These are phyloP conservation scores for Dipodascus geniculatus DNA, from an alignment of 805 yeast genomes.

Conservation along the genomic window DNA sequence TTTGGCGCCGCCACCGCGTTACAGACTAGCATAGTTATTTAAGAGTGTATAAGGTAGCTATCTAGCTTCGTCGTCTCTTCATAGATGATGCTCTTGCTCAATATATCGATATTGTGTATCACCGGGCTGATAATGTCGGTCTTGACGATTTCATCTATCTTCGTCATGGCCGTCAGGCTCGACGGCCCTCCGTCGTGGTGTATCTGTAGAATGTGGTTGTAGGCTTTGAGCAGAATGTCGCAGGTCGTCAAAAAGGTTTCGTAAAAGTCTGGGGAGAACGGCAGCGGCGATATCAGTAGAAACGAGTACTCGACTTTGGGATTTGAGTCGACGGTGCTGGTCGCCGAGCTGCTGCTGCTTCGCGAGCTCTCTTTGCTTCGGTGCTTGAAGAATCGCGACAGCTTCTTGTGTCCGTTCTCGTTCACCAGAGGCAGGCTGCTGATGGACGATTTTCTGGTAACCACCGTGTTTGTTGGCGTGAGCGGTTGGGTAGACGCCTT, in stretches of 20 bases:
- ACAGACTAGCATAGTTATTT: slow-evolving; percentile 2
- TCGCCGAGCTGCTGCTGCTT: neutral
- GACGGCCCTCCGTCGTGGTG: slow-evolving; percentile 4
- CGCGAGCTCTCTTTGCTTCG: neutral
- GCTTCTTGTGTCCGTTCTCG: neutral
- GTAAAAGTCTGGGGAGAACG: slow-evolving; percentile 19
- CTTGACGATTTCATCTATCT: slow-evolving; percentile 17
- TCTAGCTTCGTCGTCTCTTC: slow-evolving; percentile 15
- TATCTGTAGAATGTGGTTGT: slow-evolving; percentile 9
- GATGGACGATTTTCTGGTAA: neutral
- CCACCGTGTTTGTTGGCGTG: neutral
- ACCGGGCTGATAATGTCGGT: slow-evolving; percentile 14
- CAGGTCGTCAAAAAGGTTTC: slow-evolving; percentile 19
- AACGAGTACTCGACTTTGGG: slow-evolving; percentile 10
- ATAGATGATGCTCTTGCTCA: slow-evolving; percentile 11
- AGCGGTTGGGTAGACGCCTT: neutral
- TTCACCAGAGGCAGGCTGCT: neutral
- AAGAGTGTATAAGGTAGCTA: slow-evolving; percentile 11
- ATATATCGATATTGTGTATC: slow-evolving; percentile 14
- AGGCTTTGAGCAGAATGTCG: slow-evolving; percentile 15
- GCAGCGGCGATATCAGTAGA: slow-evolving; percentile 16
- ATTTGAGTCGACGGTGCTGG: neutral
- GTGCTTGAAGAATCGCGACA: neutral
- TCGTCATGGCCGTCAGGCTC: slow-evolving; percentile 9
- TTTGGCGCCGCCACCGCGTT: slow-evolving; percentile 5